These are phyloP conservation scores for Actinidia chinensis DNA, from an alignment of 179 eudicot genomes.

Conservation along the genomic window DNA sequence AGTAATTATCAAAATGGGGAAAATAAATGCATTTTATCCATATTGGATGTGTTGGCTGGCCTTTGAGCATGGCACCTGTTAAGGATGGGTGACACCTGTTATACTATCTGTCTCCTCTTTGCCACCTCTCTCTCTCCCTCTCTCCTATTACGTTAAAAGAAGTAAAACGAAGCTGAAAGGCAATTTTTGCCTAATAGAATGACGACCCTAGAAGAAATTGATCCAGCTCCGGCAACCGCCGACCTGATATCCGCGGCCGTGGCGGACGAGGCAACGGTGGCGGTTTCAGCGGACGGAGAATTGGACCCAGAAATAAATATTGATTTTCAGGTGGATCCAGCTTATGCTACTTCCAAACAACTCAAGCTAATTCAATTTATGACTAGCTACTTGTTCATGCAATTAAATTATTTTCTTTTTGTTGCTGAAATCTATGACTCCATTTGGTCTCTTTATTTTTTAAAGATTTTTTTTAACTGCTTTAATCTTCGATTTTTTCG, in stretches of 20 bases:
- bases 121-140: neutral
- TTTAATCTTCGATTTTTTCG: neutral
- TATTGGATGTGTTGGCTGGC: too few relatives aligned
- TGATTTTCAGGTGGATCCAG: constrained; percentile 11
- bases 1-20: too few relatives aligned
- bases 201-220: constrained; percentile 20
- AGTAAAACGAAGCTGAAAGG: neutral
- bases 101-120: neutral
- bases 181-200: neutral
- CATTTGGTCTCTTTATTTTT: too few relatives aligned
- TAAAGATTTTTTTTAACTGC: neutral
- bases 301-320: constrained; percentile 9
- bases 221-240: constrained; percentile 1
- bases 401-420: too few relatives aligned
- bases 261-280: neutral
- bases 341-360: constrained; percentile 6
- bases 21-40: too few relatives aligned
- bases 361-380: constrained; percentile 12
- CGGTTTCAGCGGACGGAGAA: constrained; percentile 7
- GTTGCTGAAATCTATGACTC: neutral
- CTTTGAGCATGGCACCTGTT: too few relatives aligned
- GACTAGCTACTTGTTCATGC: too few relatives aligned
- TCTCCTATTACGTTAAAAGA: neutral
- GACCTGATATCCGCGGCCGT: neutral
- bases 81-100: neutral